Base-by-base conservation (phyloP, 805 yeast species). In the Saturnispora quitensis region DNA sequence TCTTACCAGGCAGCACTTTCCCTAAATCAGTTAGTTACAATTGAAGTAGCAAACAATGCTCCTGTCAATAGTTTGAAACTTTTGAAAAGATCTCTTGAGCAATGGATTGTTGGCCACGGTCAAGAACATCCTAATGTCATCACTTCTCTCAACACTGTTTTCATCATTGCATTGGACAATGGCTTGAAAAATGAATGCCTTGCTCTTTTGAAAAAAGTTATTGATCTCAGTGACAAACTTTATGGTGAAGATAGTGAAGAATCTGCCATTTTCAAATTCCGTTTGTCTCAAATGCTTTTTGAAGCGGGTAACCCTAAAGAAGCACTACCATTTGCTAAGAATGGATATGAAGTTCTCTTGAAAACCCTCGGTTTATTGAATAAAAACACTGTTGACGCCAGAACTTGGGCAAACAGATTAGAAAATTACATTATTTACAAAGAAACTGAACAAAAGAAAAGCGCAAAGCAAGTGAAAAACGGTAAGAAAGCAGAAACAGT, bases 1-100 rank as follows among this genome's bases (percentile, higher is more conserved):
- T 78, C 93, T 13, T 78, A 77, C 60, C 91, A 89, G 56, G 77
- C 90, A 25, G 67, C 88, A 38, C 76, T 88, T 57, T 73, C 87
- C 40, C 78, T 84, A 64, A 74, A 82, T 59, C 89, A 88, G 67
- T 70, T 90, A 58, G 95, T 93, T 1, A 77, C 74, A 61, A 75
- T 77, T 61, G 97, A 90, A 66, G 70, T 80, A 40, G 69, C 78
- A 9, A 77, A 78, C 57, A 79, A 79, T 35, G 78, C 81, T 58
- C 69, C 78, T 40, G 68, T 73, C 34, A 82, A 84, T 56, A 77
- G 91, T 1, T 71, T 89, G 57, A 74, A 79, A 56, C 68, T 85
- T 53, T 79, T 81, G 64, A 67, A 73, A 52, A 80, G 84, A 62
- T 80, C 88, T 6, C 66, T 85, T 45, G 68, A 74, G 40, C 72